Evolutionary conservation across 257 asterid species (phyloP), one percentile per base, ranked within the genome.

Genomic region (Fraxinus cuspidata): DNA sequence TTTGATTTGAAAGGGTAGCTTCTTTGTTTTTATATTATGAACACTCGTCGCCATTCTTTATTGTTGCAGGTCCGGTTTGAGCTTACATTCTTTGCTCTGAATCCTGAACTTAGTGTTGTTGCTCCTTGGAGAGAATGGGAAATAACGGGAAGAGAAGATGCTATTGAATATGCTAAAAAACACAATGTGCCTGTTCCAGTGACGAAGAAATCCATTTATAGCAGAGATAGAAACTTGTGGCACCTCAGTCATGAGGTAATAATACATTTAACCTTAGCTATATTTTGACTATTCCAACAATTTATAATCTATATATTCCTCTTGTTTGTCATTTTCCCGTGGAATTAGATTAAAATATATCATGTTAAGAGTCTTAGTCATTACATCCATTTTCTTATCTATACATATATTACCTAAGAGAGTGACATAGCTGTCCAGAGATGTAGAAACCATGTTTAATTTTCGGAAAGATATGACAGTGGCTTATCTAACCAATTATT

Each of bases 111-210:
- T 63, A 87, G 78, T 80, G 98, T 93, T 70, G 99, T 95, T 81
- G 98, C 97, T 60, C 98, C 99, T 77, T 95, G 98, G 98, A 93
- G 99, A 85, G 99, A 95, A 79, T 95, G 99, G 99, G 98, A 92
- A 68, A 95, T 95, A 72, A 90, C 75, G 8, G 99, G 99, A 76
- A 85, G 99, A 84, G 99, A 95, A 81, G 99, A 93, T 80, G 98
- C 99, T 31, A 95, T 93, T 31, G 98, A 95, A 84, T 95, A 91
- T 83, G 99, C 97, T 80, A 89, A 83, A 84, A 93, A 89, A 84
- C 99, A 91, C 81, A 86, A 90, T 72, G 93, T 93, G 71, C 99
- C 99, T 27, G 97, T 95, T 58, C 97, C 97, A 0, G 99, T 95
- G 75, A 93, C 97, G 4, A 95, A 95, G 88, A 93, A 93, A 81